Conservation (phyloP, 768 basidiomycete genomes). For the Mycena galopus region DNA sequence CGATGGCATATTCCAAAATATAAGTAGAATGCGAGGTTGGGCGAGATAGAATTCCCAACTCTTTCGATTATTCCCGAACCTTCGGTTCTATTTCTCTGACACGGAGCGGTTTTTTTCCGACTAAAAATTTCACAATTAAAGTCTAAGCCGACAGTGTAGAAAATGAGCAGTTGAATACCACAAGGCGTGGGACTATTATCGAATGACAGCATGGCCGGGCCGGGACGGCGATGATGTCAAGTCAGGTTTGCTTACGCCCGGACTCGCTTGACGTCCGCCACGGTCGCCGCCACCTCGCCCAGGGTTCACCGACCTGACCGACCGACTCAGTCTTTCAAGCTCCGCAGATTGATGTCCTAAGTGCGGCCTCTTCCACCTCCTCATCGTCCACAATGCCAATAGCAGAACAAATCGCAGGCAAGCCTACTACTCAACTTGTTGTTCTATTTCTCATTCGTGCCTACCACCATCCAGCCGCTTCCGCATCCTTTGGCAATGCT, state of each 20-base stretch:
- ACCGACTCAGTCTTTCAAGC: too few species aligned
- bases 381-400: background rate
- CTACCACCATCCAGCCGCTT: conserved; percentile 1
- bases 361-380: background rate
- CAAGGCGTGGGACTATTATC: too few species aligned
- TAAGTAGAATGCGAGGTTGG: conserved; percentile 33
- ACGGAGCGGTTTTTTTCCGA: too few species aligned
- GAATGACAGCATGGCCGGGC: too few species aligned
- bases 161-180: too few species aligned
- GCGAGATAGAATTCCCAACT: background rate
- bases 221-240: too few species aligned
- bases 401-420: conserved; percentile 4
- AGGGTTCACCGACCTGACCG: background rate
- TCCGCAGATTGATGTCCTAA: conserved; percentile 10
- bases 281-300: background rate
- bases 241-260: background rate
- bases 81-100: too few species aligned
- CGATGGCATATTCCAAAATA: conserved; percentile 24
- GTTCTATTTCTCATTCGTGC: background rate
- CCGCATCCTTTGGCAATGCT: conserved; percentile 17
- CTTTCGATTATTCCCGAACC: too few species aligned
- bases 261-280: background rate
- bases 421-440: background rate
- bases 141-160: too few species aligned
- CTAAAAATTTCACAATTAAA: too few species aligned